Evolutionary conservation across 768 basidiomycete species (phyloP).

Genomic region (Hypholoma fasciculare): DNA sequence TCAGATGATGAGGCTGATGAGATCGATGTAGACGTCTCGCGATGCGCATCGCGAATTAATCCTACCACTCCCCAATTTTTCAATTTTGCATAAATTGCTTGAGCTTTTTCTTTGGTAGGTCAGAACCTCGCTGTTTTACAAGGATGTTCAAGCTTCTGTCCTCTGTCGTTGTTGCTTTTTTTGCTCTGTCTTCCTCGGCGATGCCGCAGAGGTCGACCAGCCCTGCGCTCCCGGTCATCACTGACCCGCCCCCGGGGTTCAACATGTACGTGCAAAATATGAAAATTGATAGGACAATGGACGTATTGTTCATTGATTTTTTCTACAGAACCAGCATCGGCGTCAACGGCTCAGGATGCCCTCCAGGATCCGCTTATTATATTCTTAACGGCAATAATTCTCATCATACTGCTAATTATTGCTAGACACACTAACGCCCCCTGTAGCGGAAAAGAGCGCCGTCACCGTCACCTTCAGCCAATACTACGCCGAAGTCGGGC

Average conservation of each 20-base stretch:
- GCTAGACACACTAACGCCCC: background rate
- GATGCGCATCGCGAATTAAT: too few species aligned
- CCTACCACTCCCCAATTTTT: background rate
- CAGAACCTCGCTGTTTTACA: background rate
- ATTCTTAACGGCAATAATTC: slow-evolving; percentile 14
- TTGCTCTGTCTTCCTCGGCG: slow-evolving; percentile 4
- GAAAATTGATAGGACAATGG: background rate
- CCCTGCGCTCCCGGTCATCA: slow-evolving; percentile 10
- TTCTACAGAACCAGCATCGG: slow-evolving; percentile 19
- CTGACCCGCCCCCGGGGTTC: slow-evolving; percentile 21
- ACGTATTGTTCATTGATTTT: background rate
- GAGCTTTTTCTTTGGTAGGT: background rate
- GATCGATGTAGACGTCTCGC: background rate
- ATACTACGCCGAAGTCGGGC: slow-evolving; percentile 24
- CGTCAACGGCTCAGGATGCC: slow-evolving; percentile 22
- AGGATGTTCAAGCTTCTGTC: background rate
- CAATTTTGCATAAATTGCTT: background rate
- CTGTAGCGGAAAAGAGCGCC: slow-evolving; percentile 16
- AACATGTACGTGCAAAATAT: slow-evolving; percentile 16
- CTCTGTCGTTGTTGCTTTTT: slow-evolving; percentile 1
- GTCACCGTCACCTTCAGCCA: slow-evolving; percentile 24
- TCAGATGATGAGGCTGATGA: too few species aligned
- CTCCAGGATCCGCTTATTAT: slow-evolving; percentile 21
- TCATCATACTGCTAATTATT: background rate
- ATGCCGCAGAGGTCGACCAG: slow-evolving; percentile 9